phyloP scores from a whole-genome alignment of 2,329 filamentous ascomycete genomes.

The Microsporum audouinii region DNA sequence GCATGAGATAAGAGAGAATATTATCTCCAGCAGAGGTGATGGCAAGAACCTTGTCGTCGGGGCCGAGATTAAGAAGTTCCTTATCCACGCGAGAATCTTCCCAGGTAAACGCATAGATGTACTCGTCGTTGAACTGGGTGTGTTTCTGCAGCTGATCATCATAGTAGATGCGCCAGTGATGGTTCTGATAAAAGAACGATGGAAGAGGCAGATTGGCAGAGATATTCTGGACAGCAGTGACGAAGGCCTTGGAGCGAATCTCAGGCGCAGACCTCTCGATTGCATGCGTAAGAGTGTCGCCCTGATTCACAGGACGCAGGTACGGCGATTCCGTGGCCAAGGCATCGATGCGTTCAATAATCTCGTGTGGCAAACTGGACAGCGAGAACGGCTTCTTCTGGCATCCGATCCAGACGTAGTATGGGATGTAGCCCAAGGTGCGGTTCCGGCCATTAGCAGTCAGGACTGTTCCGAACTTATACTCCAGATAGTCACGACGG shows the following conservation, averaged over 20 bases:
- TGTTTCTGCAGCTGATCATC: slow-evolving; percentile 82
- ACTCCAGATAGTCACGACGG: slow-evolving; percentile 82
- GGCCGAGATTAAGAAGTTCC: slow-evolving; percentile 64
- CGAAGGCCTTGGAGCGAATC: slow-evolving; percentile 78
- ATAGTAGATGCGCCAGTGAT: slow-evolving; percentile 90
- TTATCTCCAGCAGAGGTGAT: slow-evolving; percentile 94
- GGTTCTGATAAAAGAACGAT: slow-evolving; percentile 91
- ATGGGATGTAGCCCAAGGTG: slow-evolving; percentile 75
- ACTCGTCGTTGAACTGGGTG: slow-evolving; percentile 86
- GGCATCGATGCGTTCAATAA: slow-evolving; percentile 44
- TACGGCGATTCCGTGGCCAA: slow-evolving; percentile 86
- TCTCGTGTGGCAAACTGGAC: neutral
- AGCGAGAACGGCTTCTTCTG: slow-evolving; percentile 53
- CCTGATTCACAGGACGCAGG: slow-evolving; percentile 50
- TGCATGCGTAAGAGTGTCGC: too few species aligned
- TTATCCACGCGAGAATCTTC: slow-evolving; percentile 84
- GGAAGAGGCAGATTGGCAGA: slow-evolving; percentile 78
- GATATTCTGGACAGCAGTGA: slow-evolving; percentile 76
- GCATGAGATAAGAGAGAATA: slow-evolving; percentile 69
- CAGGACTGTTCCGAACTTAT: slow-evolving; percentile 83
- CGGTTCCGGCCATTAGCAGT: slow-evolving; percentile 73
- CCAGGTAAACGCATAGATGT: slow-evolving; percentile 98
- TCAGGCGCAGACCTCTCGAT: slow-evolving; percentile 30
- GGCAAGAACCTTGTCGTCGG: slow-evolving; percentile 77
- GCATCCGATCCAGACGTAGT: slow-evolving; percentile 89